Percentiles rank a stretch among this genome's conserved stretches.
Evolutionary conservation across 305 asterid genomes (phyloP).

Genomic region (Euphrasia arctica): DNA sequence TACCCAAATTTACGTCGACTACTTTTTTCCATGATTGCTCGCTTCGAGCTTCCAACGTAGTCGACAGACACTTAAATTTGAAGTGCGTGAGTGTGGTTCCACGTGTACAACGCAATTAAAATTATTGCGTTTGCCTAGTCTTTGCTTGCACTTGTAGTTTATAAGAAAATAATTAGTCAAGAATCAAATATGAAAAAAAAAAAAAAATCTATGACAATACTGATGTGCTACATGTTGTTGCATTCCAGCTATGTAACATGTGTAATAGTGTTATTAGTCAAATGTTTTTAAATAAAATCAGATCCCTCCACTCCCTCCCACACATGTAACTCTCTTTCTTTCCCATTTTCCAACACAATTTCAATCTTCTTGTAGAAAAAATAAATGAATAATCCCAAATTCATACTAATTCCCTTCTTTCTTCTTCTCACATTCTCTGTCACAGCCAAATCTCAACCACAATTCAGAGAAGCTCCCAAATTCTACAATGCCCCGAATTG

Average conservation of each 20-base stretch:
- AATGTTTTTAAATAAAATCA: neutral
- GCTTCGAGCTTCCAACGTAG: no score
- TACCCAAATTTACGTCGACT: no score
- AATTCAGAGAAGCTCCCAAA: neutral
- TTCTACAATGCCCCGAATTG: constrained; percentile 23
- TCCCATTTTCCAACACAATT: neutral
- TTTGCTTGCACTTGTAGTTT: neutral
- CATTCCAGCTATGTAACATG: neutral
- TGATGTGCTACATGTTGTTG: no score
- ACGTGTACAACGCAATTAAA: no score
- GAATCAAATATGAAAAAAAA: neutral
- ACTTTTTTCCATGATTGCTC: no score
- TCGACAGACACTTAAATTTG: no score
- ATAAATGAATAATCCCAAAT: neutral
- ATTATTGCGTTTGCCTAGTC: no score
- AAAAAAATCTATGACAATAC: neutral
- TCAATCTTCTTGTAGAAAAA: neutral
- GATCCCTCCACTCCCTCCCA: neutral
- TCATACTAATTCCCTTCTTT: neutral
- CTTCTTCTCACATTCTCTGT: neutral
- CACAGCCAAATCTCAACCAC: neutral
- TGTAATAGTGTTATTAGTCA: neutral
- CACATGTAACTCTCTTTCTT: neutral
- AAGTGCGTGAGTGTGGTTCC: no score
- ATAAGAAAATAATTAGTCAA: neutral